Evolutionary conservation across 805 yeast species (phyloP), one percentile per base, ranked within the genome.

Genomic region (Sungouiozyma ichnusensis): DNA sequence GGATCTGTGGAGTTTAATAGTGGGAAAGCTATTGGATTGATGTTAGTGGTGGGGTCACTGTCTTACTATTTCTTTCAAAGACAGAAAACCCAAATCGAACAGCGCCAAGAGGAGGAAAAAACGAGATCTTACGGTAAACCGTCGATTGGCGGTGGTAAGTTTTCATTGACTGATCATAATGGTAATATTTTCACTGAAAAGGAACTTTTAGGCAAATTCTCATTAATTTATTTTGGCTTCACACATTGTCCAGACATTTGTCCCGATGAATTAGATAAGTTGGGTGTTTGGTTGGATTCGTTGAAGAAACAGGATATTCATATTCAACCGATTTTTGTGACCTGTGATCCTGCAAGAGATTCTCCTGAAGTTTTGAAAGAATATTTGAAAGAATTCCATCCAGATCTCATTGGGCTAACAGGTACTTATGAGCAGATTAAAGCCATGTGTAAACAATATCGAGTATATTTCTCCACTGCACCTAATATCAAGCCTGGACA

Each of bases 231-330:
- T 62, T 92, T 92, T 65, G 98, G 98, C 0, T 92, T 92, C 68
- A 84, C 96, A 3, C 88, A 88, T 65, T 92, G 98, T 66, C 98
- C 98, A 5, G 98, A 92, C 64, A 88, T 92, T 41, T 92, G 98
- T 64, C 98, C 98, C 9, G 98, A 92, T 62, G 98, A 92, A 62
- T 73, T 92, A 45, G 98, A 92, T 61, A 85, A 90, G 58, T 72
- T 92, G 58, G 90, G 95, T 3, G 71, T 67, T 39, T 75, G 68
- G 73, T 68, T 75, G 55, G 76, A 73, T 49, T 72, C 69, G 32
- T 69, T 90, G 56, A 77, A 81, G 56, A 58, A 62, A 36, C 70
- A 76, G 41, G 70, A 72, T 8, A 74, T 81, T 45, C 67, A 75
- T 37, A 56, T 90, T 40, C 94, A 83, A 63, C 95, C 97, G 0